Conservation (phyloP, 73 alveolate species). For the Tetrahymena elliotti region DNA sequence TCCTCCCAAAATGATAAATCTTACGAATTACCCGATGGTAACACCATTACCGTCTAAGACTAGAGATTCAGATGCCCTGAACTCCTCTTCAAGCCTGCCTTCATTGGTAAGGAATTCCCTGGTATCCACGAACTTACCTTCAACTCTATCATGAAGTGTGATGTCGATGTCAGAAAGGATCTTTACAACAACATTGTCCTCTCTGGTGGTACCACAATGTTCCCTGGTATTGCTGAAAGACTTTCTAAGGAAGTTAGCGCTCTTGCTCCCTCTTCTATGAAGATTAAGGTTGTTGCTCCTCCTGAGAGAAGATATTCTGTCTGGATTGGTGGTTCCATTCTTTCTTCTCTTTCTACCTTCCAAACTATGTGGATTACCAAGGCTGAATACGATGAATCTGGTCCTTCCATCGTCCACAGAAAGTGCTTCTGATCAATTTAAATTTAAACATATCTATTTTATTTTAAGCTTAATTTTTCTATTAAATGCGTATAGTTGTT, state of each 20-base stretch:
- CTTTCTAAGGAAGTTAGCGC: constrained; percentile 80
- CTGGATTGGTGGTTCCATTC: constrained; percentile 95
- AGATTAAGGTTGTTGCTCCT: constrained; percentile 74
- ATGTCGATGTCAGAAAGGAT: constrained; percentile 89
- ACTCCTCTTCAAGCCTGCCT: constrained; percentile 72
- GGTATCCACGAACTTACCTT: constrained; percentile 85
- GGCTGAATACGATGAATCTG: constrained; percentile 77
- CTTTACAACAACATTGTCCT: constrained; percentile 79
- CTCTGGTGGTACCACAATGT: constrained; percentile 96
- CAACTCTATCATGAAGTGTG: constrained; percentile 89
- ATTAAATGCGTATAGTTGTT: not conserved
- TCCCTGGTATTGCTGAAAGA: constrained; percentile 92
- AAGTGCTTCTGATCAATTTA: constrained; percentile 51
- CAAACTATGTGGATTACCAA: constrained; percentile 61
- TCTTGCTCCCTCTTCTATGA: constrained; percentile 82
- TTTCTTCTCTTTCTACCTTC: constrained; percentile 87
- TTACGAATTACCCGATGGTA: constrained; percentile 43
- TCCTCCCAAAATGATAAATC: constrained; percentile 6
- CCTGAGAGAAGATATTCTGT: constrained; percentile 86
- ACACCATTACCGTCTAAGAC: constrained; percentile 9
- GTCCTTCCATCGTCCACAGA: constrained; percentile 75
- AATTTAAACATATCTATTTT: not conserved
- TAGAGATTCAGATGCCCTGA: constrained; percentile 76
- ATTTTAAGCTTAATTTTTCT: not conserved
- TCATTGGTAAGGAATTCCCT: constrained; percentile 68